Evolutionary conservation across 2,329 filamentous ascomycete species (phyloP).

Genomic region (Drechslera avenae): DNA sequence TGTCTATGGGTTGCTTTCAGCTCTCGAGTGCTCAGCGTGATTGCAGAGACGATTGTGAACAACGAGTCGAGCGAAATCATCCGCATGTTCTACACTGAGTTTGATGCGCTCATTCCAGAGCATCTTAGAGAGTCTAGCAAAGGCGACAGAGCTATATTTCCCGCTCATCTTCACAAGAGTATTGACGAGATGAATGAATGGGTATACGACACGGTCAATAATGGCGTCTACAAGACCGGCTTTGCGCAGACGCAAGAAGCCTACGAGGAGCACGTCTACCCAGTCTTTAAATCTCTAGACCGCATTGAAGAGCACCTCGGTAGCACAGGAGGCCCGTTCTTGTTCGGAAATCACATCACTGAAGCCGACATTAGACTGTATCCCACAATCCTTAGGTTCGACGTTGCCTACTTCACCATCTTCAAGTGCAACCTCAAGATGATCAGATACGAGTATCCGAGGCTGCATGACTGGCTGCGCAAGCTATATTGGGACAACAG

Average conservation of each 20-base stretch:
- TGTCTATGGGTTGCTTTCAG: background rate
- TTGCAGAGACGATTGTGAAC: slow-evolving; percentile 35
- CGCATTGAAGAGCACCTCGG: slow-evolving; percentile 72
- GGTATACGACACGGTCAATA: slow-evolving; percentile 70
- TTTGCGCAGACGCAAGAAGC: slow-evolving; percentile 84
- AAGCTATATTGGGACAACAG: slow-evolving; percentile 76
- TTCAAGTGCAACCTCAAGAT: slow-evolving; percentile 81
- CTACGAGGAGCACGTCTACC: slow-evolving; percentile 74
- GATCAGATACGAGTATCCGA: slow-evolving; percentile 80
- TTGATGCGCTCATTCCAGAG: slow-evolving; percentile 31
- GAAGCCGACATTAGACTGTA: slow-evolving; percentile 81
- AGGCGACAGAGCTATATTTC: slow-evolving; percentile 68
- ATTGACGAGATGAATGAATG: slow-evolving; percentile 71
- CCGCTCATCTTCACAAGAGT: slow-evolving; percentile 62
- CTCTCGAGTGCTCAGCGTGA: slow-evolving; percentile 4
- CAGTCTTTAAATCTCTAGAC: slow-evolving; percentile 78
- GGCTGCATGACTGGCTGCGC: slow-evolving; percentile 77
- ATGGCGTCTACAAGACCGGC: slow-evolving; percentile 65
- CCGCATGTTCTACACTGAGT: slow-evolving; percentile 40
- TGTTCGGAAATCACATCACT: slow-evolving; percentile 75
- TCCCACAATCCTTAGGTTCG: slow-evolving; percentile 45
- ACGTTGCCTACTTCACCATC: slow-evolving; percentile 59
- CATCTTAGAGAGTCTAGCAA: slow-evolving; percentile 61
- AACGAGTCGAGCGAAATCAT: slow-evolving; percentile 46
- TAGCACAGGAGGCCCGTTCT: slow-evolving; percentile 63